A percentile compares a stretch with the other conserved stretches of the same genome.
Evolutionary conservation across 129 eudicot genomes (phyloP).

Genomic region (carrot (Daucus carota)): DNA sequence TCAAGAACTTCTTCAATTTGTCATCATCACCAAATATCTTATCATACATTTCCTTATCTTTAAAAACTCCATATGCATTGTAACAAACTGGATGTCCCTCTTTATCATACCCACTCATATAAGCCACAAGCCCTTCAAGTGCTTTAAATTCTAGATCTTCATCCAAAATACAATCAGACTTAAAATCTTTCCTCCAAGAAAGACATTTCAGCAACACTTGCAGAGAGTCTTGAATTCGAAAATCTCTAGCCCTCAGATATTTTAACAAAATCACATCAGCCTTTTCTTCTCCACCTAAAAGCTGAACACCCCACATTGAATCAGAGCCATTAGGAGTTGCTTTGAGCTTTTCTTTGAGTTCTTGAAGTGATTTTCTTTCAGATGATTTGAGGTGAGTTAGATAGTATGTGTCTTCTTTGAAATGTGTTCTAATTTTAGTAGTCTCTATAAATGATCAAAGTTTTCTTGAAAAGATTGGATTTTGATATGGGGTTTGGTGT

Average conservation of each 20-base stretch:
- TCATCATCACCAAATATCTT: constrained; percentile 74
- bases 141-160: constrained; percentile 83
- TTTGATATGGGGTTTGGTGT: constrained; percentile 16
- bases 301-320: constrained; percentile 75
- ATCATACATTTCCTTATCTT: constrained; percentile 78
- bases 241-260: constrained; percentile 85
- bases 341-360: constrained; percentile 51
- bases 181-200: constrained; percentile 73
- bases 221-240: constrained; percentile 57
- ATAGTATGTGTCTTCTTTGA: constrained; percentile 90
- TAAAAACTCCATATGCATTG: constrained; percentile 86
- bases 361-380: constrained; percentile 61
- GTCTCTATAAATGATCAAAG: constrained; percentile 44
- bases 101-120: constrained; percentile 75
- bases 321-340: constrained; percentile 17
- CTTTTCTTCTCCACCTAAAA: constrained; percentile 36
- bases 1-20: constrained; percentile 52
- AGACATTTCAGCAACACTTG: constrained; percentile 61
- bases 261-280: constrained; percentile 75
- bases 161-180: constrained; percentile 61
- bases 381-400: constrained; percentile 61
- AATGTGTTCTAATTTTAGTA: constrained; percentile 51
- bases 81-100: constrained; percentile 93
- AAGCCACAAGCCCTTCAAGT: constrained; percentile 83
- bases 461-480: constrained; percentile 31